Conservation (phyloP, 1,284 basidiomycete species). For the Trichosporon sp. region DNA sequence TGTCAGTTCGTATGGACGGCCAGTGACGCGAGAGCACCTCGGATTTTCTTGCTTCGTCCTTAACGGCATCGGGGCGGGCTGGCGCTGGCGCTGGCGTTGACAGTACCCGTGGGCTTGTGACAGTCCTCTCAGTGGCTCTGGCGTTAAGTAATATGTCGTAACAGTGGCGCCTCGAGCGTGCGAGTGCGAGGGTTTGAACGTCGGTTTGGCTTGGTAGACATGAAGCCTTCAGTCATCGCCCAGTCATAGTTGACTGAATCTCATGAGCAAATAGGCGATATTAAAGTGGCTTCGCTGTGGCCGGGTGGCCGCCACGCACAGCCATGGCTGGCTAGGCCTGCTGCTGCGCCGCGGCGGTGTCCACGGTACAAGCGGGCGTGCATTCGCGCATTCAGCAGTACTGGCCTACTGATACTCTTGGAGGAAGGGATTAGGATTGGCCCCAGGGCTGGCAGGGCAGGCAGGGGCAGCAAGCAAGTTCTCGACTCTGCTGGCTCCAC, state of each 20-base stretch:
- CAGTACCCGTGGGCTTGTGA: no score
- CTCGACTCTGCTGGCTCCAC: conserved; percentile 3
- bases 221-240: not conserved
- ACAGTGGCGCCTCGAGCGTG: not conserved
- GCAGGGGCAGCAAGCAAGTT: not conserved
- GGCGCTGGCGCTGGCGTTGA: not conserved
- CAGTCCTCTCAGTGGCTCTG: not conserved
- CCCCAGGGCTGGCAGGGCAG: not conserved
- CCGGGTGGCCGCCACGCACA: not conserved
- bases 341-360: not conserved
- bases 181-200: not conserved
- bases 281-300: not conserved
- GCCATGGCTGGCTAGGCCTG: not conserved
- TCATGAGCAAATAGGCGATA: not conserved
- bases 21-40: not conserved
- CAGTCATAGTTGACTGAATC: not conserved
- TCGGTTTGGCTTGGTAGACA: not conserved
- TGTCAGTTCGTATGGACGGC: not conserved
- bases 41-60: not conserved
- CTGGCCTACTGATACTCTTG: not conserved
- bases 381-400: not conserved
- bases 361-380: not conserved
- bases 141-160: conserved; percentile 5
- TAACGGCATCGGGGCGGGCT: not conserved
- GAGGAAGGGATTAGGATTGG: not conserved